Conservation (phyloP, 345 rosid genomes). For the Eucalyptus lansdowneana region DNA sequence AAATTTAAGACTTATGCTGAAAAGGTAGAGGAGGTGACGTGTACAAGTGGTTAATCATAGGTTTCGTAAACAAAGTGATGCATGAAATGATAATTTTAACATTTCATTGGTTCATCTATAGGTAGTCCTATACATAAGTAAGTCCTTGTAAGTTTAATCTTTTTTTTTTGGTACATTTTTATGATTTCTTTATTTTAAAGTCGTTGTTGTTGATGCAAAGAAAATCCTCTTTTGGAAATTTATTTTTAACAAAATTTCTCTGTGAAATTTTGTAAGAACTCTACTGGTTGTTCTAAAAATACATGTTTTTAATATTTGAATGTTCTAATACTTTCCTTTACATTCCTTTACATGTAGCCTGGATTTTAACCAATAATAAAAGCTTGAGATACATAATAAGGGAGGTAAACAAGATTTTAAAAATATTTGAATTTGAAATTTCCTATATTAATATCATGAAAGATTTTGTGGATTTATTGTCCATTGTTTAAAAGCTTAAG, state of each 20-base stretch:
- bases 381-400: background rate
- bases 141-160: background rate
- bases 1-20: background rate
- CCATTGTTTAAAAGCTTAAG: background rate
- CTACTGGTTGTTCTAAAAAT: background rate
- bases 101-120: background rate
- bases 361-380: background rate
- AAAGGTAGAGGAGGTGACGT: background rate
- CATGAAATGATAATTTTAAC: background rate
- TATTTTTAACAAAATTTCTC: background rate
- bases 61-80: background rate
- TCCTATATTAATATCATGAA: fast-evolving
- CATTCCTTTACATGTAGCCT: background rate
- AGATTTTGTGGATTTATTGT: background rate
- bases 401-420: background rate
- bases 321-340: background rate
- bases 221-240: background rate
- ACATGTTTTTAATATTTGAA: background rate
- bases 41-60: background rate
- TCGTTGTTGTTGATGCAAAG: background rate
- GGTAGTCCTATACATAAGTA: background rate
- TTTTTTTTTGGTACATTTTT: too few species aligned
- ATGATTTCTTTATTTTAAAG: background rate
- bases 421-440: fast-evolving
- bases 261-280: background rate